Conservation (phyloP, 371 early-diverging fungal genomes). For the Mucor saturninus region DNA sequence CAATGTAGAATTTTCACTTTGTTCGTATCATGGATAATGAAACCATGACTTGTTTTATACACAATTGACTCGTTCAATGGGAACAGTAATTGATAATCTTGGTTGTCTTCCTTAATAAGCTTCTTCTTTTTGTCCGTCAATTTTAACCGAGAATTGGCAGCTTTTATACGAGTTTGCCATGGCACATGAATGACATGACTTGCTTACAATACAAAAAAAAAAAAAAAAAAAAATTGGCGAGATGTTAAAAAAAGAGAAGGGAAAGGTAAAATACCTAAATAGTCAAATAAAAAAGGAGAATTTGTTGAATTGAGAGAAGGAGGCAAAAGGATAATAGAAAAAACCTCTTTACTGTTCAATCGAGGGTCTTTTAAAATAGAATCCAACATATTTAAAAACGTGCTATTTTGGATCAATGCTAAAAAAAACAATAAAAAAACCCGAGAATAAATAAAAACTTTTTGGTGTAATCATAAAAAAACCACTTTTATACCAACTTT, state of each 20-base stretch:
- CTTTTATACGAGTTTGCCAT: conserved; percentile 11
- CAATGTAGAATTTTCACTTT: conserved; percentile 13
- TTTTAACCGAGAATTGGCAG: conserved; percentile 8
- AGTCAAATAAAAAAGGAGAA: conserved; percentile 19
- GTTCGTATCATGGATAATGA: conserved; percentile 4
- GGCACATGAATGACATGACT: conserved; percentile 31
- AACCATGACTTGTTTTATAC: conserved; percentile 5
- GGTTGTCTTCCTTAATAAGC: not conserved
- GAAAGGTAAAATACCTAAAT: conserved; percentile 24
- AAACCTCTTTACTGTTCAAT: conserved; percentile 13
- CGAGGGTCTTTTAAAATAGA: conserved; percentile 17
- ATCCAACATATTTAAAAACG: conserved; percentile 3
- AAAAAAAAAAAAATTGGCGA: not conserved
- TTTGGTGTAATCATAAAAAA: too few species aligned
- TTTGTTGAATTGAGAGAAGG: conserved; percentile 11
- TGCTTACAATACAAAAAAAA: conserved; percentile 14
- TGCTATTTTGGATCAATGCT: not conserved
- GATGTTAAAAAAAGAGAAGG: not conserved
- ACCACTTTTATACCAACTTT: too few species aligned
- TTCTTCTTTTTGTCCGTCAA: conserved; percentile 2
- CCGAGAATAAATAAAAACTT: too few species aligned
- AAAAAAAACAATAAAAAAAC: not conserved
- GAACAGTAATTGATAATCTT: conserved; percentile 8
- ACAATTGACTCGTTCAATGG: conserved; percentile 3
- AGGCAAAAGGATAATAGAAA: conserved; percentile 36